Conservation (phyloP, 208 protist species). For the Acanthamoeba sp. region DNA sequence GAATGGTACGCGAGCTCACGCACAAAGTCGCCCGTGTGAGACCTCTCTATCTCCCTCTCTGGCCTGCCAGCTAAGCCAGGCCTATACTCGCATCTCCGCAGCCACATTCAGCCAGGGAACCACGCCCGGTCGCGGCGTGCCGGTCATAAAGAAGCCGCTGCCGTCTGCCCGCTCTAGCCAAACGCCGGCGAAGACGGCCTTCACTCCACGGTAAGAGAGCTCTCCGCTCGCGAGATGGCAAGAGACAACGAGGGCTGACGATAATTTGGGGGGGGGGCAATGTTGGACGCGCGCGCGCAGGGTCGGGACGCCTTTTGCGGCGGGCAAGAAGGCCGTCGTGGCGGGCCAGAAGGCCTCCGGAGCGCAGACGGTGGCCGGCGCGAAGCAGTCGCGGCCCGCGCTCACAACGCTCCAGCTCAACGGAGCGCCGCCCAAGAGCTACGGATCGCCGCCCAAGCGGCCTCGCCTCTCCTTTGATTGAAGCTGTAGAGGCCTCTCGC, state of each 20-base stretch:
- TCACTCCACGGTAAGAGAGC: not conserved
- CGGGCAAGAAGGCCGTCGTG: not conserved
- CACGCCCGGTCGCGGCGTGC: not conserved
- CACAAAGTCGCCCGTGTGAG: not conserved
- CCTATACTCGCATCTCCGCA: too few species aligned
- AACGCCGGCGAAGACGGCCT: not conserved
- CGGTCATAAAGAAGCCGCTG: slow-evolving; percentile 22
- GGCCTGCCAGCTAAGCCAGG: too few species aligned
- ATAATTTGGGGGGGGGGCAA: too few species aligned
- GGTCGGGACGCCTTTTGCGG: not conserved
- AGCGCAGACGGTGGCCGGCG: not conserved
- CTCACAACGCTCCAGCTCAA: slow-evolving; percentile 17
- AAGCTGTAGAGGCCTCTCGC: not conserved
- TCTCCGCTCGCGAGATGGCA: not conserved
- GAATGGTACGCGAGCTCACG: not conserved
- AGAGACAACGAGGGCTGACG: too few species aligned
- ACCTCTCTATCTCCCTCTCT: not conserved
- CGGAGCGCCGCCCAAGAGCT: not conserved
- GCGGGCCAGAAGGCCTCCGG: not conserved
- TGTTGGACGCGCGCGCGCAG: not conserved
- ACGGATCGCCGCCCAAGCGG: slow-evolving; percentile 11
- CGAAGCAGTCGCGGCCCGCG: not conserved
- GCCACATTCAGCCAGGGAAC: slow-evolving; percentile 21
- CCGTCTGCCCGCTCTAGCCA: not conserved
- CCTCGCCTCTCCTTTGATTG: slow-evolving; percentile 44